phyloP scores from a whole-genome alignment of 805 yeast genomes.

The Cephaloascus fragrans region DNA sequence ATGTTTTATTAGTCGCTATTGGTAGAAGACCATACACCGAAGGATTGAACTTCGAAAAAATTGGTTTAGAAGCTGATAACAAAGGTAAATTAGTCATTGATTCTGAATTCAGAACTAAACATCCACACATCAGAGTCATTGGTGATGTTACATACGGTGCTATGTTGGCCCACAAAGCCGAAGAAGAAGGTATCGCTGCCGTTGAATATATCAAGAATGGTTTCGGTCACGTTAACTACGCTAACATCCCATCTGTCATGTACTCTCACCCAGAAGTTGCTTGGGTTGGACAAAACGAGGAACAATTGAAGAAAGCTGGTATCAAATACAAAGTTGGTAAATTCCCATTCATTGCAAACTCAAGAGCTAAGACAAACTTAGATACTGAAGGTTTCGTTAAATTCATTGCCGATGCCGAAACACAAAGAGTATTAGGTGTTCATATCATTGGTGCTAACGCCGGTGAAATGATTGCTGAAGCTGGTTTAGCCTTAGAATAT shows the following conservation, averaged over 20 bases:
- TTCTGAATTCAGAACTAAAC: slow-evolving; percentile 84
- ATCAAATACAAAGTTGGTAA: slow-evolving; percentile 89
- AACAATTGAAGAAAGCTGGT: slow-evolving; percentile 89
- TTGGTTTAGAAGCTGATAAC: slow-evolving; percentile 87
- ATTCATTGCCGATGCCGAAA: slow-evolving; percentile 91
- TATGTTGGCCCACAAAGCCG: slow-evolving; percentile 99
- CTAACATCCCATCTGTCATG: slow-evolving; percentile 97
- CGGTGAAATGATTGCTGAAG: slow-evolving; percentile 99
- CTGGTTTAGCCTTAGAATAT: slow-evolving; percentile 93
- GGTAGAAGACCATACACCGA: slow-evolving; percentile 97
- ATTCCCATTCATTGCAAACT: slow-evolving; percentile 98
- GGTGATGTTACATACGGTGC: slow-evolving; percentile 99
- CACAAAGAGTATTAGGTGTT: slow-evolving; percentile 92
- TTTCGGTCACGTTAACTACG: slow-evolving; percentile 97
- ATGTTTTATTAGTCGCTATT: slow-evolving; percentile 90
- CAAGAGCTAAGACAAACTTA: slow-evolving; percentile 96
- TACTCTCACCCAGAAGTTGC: slow-evolving; percentile 99
- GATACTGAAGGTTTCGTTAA: slow-evolving; percentile 98
- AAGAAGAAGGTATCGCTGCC: slow-evolving; percentile 99
- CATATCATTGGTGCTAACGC: slow-evolving; percentile 98
- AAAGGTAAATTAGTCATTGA: slow-evolving; percentile 92
- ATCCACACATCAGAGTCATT: slow-evolving; percentile 89
- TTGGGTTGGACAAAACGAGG: slow-evolving; percentile 97
- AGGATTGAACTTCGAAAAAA: slow-evolving; percentile 79
- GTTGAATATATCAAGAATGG: slow-evolving; percentile 90